Evolutionary conservation across 2,329 filamentous ascomycete genomes (phyloP), one percentile per base, ranked within the genome.

Genomic region (Fusarium graminum): DNA sequence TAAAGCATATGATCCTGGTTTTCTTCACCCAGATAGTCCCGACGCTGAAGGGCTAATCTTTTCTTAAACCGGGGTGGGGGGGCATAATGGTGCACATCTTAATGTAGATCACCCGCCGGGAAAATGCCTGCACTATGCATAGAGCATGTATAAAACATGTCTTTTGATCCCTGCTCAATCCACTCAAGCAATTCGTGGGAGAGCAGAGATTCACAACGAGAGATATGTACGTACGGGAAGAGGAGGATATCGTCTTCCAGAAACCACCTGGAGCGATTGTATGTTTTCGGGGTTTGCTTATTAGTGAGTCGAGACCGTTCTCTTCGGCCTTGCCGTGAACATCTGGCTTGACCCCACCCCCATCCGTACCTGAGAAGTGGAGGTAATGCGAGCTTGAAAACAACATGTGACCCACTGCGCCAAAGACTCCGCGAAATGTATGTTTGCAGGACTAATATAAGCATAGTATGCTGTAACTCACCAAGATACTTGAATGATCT

Each of bases 41-140:
- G 56, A 52, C 64, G 50, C 45, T 49, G 17, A 54, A 47, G 42
- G 22, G 39, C 58, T 47, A 58, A 61, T 61, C 59, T 67, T 47
- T 47, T 70, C 45, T 53, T 44, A 50, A 54, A 54, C 22, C 11
- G 44, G 43, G 51, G 42, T 60, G 34, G 32, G 63, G 40, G 44
- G 65, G 58, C 55, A 59, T 71, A 60, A 70, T 69, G 69, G 59
- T 65, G 69, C 59, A 62, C 69, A 72, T 72, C 70, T 72, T 73
- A 72, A 72, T 73, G 70, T 58, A 70, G 70, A 72, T 72, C 70
- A 68, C 44, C 59, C 64, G 59, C 52, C 44, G 47, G 52, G 47
- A 41, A 43, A 60, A 60, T 60, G 52, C 42, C 30, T 49, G 56
- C 16, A 41, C 46, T 29, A 42, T 46, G 42, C 52, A 54, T 22